Evolutionary conservation across 257 asterid species (phyloP).

Genomic region (Nicotiana obtusifolia): DNA sequence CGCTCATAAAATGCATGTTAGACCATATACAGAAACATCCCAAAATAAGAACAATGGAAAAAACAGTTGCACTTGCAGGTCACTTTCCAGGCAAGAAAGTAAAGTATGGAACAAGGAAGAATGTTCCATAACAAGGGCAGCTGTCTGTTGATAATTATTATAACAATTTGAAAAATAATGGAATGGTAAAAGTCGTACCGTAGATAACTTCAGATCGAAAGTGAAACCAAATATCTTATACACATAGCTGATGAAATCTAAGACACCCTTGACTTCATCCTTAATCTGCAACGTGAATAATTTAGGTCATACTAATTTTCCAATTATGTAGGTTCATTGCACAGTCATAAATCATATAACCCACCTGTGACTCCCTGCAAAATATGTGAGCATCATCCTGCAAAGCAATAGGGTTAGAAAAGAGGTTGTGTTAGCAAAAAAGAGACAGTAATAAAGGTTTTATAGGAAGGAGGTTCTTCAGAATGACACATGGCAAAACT

Average conservation of each 20-base stretch:
- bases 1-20: neutral
- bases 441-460: neutral
- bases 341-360: conserved; percentile 11
- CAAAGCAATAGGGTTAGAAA: conserved; percentile 26
- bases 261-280: conserved; percentile 88
- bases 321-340: neutral
- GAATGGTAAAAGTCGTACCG: conserved; percentile 44
- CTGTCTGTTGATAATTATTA: neutral
- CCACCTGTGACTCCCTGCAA: conserved; percentile 97
- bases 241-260: conserved; percentile 70
- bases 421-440: neutral
- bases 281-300: conserved; percentile 52
- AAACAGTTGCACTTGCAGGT: neutral
- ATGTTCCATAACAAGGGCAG: neutral
- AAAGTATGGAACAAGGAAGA: neutral
- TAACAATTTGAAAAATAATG: neutral
- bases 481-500: neutral
- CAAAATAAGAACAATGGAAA: neutral
- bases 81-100: neutral
- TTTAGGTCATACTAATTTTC: conserved; percentile 16
- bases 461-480: neutral
- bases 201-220: conserved; percentile 87
- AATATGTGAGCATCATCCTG: conserved; percentile 99
- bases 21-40: neutral
- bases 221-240: conserved; percentile 87